Percentiles rank a stretch among this genome's conserved stretches.
These are phyloP conservation scores for Malbranchea zuffiana DNA, from an alignment of 2,329 filamentous ascomycete genomes.

Conservation along the genomic window DNA sequence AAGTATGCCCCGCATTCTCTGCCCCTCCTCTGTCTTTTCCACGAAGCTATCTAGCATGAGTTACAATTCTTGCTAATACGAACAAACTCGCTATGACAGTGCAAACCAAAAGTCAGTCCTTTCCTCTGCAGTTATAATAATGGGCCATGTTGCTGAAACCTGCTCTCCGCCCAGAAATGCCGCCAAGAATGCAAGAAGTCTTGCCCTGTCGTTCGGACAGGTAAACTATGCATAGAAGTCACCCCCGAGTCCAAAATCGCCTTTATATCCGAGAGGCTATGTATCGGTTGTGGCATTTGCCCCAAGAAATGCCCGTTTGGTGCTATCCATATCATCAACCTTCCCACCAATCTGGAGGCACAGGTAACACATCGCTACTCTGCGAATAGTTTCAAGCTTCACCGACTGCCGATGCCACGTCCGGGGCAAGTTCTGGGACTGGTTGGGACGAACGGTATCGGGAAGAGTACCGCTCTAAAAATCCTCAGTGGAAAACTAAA, in stretches of 20 bases:
- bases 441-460: constrained; percentile 98
- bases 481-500: constrained; percentile 98
- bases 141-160: neutral
- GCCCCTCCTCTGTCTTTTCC: constrained; percentile 26
- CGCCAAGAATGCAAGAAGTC: constrained; percentile 99
- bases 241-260: constrained; percentile 78
- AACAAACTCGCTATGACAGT: constrained; percentile 41
- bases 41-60: neutral
- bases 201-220: constrained; percentile 91
- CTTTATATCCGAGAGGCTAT: constrained; percentile 92
- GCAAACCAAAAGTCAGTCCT: constrained; percentile 66
- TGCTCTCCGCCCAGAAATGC: constrained; percentile 60
- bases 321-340: constrained; percentile 99
- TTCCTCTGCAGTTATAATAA: neutral
- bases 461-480: constrained; percentile 99
- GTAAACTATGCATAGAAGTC: constrained; percentile 97
- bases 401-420: constrained; percentile 88
- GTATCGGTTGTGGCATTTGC: constrained; percentile 98
- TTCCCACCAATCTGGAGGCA: constrained; percentile 97
- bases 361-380: constrained; percentile 98
- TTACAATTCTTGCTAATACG: constrained; percentile 3
- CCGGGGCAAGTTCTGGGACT: constrained; percentile 92
- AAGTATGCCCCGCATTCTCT: constrained; percentile 49
- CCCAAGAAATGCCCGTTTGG: constrained; percentile 98
- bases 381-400: constrained; percentile 99